phyloP scores from a whole-genome alignment of 495 filamentous ascomycete genomes.

The Penicillium taxi region DNA sequence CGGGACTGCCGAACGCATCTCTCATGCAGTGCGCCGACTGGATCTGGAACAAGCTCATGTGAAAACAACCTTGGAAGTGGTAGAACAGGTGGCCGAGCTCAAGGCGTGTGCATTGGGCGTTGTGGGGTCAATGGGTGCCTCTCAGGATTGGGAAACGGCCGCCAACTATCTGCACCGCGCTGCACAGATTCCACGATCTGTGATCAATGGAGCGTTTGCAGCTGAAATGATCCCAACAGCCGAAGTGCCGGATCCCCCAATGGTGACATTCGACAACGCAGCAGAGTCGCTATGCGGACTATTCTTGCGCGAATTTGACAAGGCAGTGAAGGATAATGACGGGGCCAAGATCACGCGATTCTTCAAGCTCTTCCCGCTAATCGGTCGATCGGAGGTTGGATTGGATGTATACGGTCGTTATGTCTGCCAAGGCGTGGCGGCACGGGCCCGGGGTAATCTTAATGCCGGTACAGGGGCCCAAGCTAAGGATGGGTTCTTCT shows the following conservation, averaged over 20 bases:
- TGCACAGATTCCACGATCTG: conserved; percentile 65
- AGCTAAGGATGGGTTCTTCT: conserved; percentile 71
- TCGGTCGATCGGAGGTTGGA: conserved; percentile 81
- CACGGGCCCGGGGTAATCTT: conserved; percentile 70
- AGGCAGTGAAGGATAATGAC: conserved; percentile 76
- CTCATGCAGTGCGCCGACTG: conserved; percentile 71
- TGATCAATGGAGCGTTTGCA: conserved; percentile 80
- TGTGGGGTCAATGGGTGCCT: conserved; percentile 88
- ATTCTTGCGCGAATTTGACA: conserved; percentile 92
- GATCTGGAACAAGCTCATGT: conserved; percentile 88
- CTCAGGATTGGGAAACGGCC: conserved; percentile 97
- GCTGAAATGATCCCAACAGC: conserved; percentile 89
- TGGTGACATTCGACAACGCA: conserved; percentile 77
- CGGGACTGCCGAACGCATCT: conserved; percentile 78
- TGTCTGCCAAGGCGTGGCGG: conserved; percentile 87
- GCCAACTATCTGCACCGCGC: conserved; percentile 83
- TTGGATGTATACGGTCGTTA: conserved; percentile 92
- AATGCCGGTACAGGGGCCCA: conserved; percentile 55
- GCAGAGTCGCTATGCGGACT: conserved; percentile 79
- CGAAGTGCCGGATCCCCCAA: conserved; percentile 87
- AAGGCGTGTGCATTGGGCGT: conserved; percentile 96
- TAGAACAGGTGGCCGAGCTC: conserved; percentile 92
- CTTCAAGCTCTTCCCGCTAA: conserved; percentile 95
- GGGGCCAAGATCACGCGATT: conserved; percentile 86
- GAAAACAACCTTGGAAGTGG: conserved; percentile 79